Conservation (phyloP, 768 basidiomycete species). For the Coprinellus micaceus region DNA sequence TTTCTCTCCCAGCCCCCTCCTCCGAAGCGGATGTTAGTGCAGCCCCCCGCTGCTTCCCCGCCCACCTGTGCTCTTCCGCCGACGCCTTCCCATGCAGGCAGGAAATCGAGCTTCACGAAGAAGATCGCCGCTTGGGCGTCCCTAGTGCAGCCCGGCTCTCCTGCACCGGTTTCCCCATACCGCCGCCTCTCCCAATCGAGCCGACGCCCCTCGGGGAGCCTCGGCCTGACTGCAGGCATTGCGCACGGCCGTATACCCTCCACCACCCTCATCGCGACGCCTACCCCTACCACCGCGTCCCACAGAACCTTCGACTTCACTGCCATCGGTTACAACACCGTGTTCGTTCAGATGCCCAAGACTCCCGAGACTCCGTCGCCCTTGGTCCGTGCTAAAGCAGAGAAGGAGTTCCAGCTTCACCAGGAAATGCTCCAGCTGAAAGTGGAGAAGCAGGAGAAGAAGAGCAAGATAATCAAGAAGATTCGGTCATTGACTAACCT, state of each 20-base stretch:
- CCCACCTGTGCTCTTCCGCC: constrained; percentile 15
- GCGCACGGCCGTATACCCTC: constrained; percentile 38
- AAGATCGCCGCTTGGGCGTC: constrained; percentile 61
- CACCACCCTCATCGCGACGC: constrained; percentile 45
- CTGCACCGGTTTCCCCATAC: constrained; percentile 40
- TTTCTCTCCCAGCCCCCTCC: constrained; percentile 43
- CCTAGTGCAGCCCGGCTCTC: constrained; percentile 67
- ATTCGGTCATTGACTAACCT: constrained; percentile 13
- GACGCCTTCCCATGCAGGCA: constrained; percentile 17
- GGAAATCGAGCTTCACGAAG: constrained; percentile 38
- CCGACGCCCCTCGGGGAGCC: constrained; percentile 18
- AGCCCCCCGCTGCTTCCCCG: constrained; percentile 28
- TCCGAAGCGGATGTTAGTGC: constrained; percentile 32
- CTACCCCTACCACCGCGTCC: constrained; percentile 46
- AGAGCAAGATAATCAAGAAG: constrained; percentile 12
- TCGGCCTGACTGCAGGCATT: constrained; percentile 19
- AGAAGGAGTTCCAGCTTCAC: constrained; percentile 14
- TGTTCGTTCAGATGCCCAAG: constrained; percentile 57
- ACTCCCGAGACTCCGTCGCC: constrained; percentile 44
- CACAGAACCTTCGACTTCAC: constrained; percentile 55
- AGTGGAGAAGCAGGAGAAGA: constrained; percentile 10
- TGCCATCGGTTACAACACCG: constrained; percentile 59
- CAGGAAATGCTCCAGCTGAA: constrained; percentile 14
- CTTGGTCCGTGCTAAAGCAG: constrained; percentile 20
- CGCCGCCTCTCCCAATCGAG: constrained; percentile 27